Percentiles rank a stretch among this genome's conserved stretches.
These are phyloP conservation scores for Amanita jacksonii DNA, from an alignment of 768 basidiomycete genomes.

Conservation along the genomic window DNA sequence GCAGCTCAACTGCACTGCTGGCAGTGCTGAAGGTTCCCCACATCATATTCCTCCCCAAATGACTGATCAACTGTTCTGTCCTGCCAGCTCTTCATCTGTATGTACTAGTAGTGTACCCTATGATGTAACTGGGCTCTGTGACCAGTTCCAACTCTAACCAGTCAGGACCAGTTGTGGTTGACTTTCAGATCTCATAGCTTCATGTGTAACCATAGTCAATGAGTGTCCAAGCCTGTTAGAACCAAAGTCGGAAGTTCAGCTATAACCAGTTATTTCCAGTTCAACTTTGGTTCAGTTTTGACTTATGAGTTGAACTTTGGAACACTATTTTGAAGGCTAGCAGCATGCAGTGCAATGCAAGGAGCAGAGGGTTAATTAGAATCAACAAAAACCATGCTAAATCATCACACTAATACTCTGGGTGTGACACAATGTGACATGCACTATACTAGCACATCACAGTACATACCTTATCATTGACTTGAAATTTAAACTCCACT, in stretches of 20 bases:
- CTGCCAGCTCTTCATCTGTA: too few relatives aligned
- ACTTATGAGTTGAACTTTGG: background rate
- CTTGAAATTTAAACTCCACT: background rate
- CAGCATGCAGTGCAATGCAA: background rate
- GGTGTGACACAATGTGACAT: background rate
- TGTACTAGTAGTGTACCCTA: background rate
- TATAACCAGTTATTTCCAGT: background rate
- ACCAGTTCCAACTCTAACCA: background rate
- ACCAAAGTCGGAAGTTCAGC: background rate
- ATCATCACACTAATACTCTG: background rate
- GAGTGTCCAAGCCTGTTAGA: background rate
- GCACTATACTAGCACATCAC: background rate
- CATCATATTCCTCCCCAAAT: too few relatives aligned
- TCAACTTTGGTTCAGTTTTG: background rate
- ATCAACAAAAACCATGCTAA: conserved; percentile 2
- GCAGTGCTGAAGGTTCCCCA: too few relatives aligned
- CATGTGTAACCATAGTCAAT: background rate
- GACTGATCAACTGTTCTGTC: too few relatives aligned
- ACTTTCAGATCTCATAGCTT: background rate
- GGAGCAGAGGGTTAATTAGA: conserved; percentile 1
- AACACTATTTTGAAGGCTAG: too few relatives aligned
- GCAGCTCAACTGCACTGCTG: too few relatives aligned
- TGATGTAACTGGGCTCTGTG: background rate
- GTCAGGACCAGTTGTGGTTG: background rate
- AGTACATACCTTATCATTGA: background rate